phyloP scores from a whole-genome alignment of 495 filamentous ascomycete genomes.

The Choiromyces venosus region DNA sequence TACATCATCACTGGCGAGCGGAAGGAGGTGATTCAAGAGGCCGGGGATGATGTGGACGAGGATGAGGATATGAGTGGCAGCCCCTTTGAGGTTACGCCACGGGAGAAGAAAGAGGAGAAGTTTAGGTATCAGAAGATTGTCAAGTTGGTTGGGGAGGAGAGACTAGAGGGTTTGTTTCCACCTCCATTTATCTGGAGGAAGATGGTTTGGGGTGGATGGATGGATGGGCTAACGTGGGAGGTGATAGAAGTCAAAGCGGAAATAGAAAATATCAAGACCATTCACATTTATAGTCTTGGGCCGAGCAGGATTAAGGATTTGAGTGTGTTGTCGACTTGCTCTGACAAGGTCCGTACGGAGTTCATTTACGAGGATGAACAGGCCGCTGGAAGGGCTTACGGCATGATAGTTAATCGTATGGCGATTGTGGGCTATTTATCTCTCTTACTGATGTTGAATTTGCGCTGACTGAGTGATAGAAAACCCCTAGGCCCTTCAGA shows the following conservation, averaged over 20 bases:
- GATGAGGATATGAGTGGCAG: conserved; percentile 72
- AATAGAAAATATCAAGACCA: conserved; percentile 64
- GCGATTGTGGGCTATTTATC: not conserved
- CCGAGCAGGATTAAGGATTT: conserved; percentile 48
- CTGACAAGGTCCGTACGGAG: conserved; percentile 36
- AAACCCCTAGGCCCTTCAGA: not conserved
- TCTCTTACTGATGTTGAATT: not conserved
- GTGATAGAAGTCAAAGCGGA: conserved; percentile 55
- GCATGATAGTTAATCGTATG: not conserved
- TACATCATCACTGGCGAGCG: conserved; percentile 72
- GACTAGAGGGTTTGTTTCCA: conserved; percentile 59
- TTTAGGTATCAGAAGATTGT: conserved; percentile 53
- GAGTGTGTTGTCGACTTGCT: conserved; percentile 45
- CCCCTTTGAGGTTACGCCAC: conserved; percentile 56
- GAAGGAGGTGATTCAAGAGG: conserved; percentile 41
- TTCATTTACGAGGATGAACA: conserved; percentile 6
- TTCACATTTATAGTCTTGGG: conserved; percentile 84
- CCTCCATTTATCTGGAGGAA: not conserved
- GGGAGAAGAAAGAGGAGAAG: conserved; percentile 47
- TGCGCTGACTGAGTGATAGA: not conserved
- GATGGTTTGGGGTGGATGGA: conserved; percentile 19
- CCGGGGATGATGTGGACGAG: conserved; percentile 50
- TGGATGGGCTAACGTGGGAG: not conserved
- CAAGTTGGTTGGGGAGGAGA: conserved; percentile 71
- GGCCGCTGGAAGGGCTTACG: not conserved